phyloP scores from a whole-genome alignment of 805 yeast species.

The Myxozyma nipponensis region DNA sequence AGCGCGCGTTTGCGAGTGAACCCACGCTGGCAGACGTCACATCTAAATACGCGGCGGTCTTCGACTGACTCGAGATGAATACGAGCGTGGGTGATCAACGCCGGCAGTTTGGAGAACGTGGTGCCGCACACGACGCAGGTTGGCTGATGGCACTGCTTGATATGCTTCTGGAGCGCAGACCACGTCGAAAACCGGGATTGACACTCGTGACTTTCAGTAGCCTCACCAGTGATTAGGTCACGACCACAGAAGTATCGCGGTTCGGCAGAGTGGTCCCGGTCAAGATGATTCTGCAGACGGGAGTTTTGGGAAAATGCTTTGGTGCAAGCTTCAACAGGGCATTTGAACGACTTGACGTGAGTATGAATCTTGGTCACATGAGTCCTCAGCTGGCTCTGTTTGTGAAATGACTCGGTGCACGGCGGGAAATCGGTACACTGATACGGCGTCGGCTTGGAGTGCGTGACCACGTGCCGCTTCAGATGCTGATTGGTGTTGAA shows the following conservation, averaged over 20 bases:
- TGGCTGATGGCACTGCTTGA: constrained; percentile 69
- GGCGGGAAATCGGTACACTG: constrained; percentile 51
- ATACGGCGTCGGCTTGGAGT: constrained; percentile 53
- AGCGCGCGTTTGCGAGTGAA: constrained; percentile 58
- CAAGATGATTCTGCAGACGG: constrained; percentile 61
- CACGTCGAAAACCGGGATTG: constrained; percentile 59
- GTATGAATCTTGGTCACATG: constrained; percentile 66
- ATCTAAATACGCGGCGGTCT: constrained; percentile 57
- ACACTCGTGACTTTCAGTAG: constrained; percentile 40
- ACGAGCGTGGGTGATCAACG: constrained; percentile 68
- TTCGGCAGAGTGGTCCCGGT: constrained; percentile 53
- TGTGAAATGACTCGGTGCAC: constrained; percentile 66
- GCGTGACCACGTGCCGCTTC: constrained; percentile 77
- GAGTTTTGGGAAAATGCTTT: constrained; percentile 62
- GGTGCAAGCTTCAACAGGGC: constrained; percentile 61
- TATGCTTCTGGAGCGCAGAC: constrained; percentile 69
- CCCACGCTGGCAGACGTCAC: constrained; percentile 44
- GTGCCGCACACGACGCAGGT: constrained; percentile 55
- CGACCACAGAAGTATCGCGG: constrained; percentile 28
- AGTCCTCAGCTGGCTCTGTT: constrained; percentile 69
- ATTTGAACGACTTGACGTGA: constrained; percentile 39
- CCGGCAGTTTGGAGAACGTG: constrained; percentile 67
- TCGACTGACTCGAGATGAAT: constrained; percentile 51
- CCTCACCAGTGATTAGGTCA: constrained; percentile 42
- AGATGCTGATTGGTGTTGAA: constrained; percentile 77